Conservation (phyloP, 1,284 basidiomycete genomes). For the Nidula niveotomentosa region DNA sequence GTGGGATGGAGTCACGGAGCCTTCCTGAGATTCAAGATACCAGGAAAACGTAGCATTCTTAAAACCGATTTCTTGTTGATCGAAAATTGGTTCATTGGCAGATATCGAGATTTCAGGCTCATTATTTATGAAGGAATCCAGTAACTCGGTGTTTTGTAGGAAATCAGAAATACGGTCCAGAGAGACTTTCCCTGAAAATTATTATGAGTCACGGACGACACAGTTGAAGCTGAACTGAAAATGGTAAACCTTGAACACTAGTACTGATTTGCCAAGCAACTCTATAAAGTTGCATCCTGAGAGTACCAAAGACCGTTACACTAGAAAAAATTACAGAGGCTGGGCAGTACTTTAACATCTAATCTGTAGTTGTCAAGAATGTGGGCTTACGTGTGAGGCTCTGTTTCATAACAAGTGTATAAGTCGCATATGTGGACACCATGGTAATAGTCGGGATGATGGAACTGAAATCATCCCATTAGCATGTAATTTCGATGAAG, state of each 20-base stretch:
- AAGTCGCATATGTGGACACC: neutral
- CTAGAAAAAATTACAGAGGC: slow-evolving; percentile 40
- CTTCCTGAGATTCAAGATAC: slow-evolving; percentile 10
- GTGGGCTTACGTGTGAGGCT: slow-evolving; percentile 7
- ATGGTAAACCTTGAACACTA: slow-evolving; percentile 12
- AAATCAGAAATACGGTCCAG: neutral
- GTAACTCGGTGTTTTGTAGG: neutral
- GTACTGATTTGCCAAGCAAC: slow-evolving; percentile 12
- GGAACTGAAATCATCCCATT: neutral
- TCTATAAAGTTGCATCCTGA: slow-evolving; percentile 34
- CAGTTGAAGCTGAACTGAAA: neutral
- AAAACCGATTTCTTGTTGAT: neutral
- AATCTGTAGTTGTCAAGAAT: too few species aligned
- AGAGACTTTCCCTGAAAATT: neutral
- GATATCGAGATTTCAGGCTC: neutral
- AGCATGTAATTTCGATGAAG: neutral
- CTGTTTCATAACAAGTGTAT: slow-evolving; percentile 37
- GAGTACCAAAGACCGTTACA: slow-evolving; percentile 45
- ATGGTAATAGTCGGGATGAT: neutral
- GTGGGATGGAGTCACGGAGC: slow-evolving; percentile 26
- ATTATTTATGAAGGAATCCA: neutral
- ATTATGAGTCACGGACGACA: neutral
- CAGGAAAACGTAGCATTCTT: neutral
- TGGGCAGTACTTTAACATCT: slow-evolving; percentile 11
- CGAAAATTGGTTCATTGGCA: neutral